Conservation (phyloP, 345 rosid species). For the Noccaea bulbosa region DNA sequence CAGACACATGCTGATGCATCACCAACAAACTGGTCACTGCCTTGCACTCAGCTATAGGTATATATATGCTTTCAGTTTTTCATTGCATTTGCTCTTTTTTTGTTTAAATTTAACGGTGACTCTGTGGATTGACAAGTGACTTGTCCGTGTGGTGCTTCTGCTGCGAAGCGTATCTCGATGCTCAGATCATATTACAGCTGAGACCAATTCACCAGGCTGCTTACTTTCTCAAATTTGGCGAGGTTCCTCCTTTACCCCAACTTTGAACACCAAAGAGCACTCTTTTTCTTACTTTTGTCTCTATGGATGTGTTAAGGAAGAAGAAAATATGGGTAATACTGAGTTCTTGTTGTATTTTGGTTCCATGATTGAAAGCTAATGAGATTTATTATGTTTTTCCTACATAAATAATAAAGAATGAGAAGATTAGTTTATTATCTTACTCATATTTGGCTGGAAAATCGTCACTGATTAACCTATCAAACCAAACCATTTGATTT, state of each 20-base stretch:
- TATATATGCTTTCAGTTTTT: not conserved
- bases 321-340: not conserved
- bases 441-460: no score
- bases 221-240: conserved; percentile 80
- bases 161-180: conserved; percentile 83
- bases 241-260: conserved; percentile 58
- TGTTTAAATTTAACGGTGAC: not conserved
- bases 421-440: no score
- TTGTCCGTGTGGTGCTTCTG: conserved; percentile 86
- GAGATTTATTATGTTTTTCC: not conserved
- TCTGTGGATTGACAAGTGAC: conserved; percentile 60
- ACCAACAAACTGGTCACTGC: conserved; percentile 61
- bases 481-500: no score
- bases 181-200: conserved; percentile 64
- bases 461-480: no score
- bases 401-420: no score
- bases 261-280: no score
- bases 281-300: not conserved
- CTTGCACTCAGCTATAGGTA: conserved; percentile 85
- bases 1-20: conserved; percentile 85
- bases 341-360: not conserved
- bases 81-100: not conserved
- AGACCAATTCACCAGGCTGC: conserved; percentile 69
- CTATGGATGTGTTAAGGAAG: not conserved
- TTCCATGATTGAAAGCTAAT: not conserved